Percentiles rank a stretch among this genome's conserved stretches.
Evolutionary conservation across 176 grass and related monocot species (phyloP).

Genomic region (Guadua angustifolia): DNA sequence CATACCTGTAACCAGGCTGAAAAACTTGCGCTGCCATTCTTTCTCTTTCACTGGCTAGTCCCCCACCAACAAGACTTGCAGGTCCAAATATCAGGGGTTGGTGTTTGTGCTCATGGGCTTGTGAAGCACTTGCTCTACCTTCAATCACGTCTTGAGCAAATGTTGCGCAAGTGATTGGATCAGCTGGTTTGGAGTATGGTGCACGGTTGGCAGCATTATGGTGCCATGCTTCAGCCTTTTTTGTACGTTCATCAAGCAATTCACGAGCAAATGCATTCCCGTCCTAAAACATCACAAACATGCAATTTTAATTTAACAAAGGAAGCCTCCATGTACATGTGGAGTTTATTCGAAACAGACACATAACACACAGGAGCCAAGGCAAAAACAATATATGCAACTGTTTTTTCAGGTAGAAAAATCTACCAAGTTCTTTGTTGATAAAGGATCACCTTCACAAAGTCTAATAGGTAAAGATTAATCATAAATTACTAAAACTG

Average conservation of each 20-base stretch:
- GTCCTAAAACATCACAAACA: constrained; percentile 45
- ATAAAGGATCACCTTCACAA: not conserved
- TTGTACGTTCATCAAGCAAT: constrained; percentile 70
- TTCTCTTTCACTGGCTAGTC: constrained; percentile 74
- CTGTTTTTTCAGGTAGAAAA: not conserved
- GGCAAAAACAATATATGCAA: not conserved
- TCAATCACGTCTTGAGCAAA: constrained; percentile 97
- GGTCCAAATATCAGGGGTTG: constrained; percentile 95
- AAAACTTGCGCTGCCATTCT: constrained; percentile 84
- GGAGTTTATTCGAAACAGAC: not conserved
- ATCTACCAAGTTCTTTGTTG: not conserved
- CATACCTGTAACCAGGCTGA: constrained; percentile 89
- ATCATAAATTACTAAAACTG: not conserved
- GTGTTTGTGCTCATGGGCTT: constrained; percentile 89
- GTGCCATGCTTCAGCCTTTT: constrained; percentile 85
- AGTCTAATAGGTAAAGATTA: not conserved
- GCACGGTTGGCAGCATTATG: constrained; percentile 64
- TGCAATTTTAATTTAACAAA: not conserved
- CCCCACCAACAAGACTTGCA: constrained; percentile 71
- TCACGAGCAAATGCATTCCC: constrained; percentile 85
- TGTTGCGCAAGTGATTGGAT: constrained; percentile 90
- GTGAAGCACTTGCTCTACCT: constrained; percentile 82
- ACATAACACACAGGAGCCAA: constrained; percentile 1
- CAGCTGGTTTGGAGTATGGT: constrained; percentile 71
- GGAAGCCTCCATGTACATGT: not conserved